phyloP scores from a whole-genome alignment of 2,329 filamentous ascomycete genomes.

The Penicillium nordicum region DNA sequence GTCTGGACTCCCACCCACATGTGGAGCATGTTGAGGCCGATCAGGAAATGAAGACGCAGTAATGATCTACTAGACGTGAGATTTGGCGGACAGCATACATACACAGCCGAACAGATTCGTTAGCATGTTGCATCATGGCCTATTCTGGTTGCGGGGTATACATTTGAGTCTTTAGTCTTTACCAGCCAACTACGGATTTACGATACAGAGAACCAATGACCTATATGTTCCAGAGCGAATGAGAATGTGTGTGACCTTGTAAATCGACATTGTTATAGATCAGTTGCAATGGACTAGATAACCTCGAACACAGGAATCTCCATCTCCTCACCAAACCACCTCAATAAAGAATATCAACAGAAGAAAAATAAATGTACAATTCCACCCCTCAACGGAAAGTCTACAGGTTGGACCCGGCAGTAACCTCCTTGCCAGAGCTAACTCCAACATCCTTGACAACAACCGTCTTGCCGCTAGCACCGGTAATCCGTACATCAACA shows the following conservation, averaged over 20 bases:
- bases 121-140: background rate
- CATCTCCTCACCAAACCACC: background rate
- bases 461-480: slow-evolving; percentile 50
- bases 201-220: background rate
- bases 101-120: background rate
- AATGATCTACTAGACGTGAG: background rate
- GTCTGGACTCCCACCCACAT: slow-evolving; percentile 1
- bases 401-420: slow-evolving; percentile 27
- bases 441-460: slow-evolving; percentile 50
- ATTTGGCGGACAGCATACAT: background rate
- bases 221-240: background rate
- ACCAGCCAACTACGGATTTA: background rate
- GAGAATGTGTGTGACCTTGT: background rate
- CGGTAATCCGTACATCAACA: slow-evolving; percentile 57
- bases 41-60: background rate
- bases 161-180: background rate
- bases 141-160: background rate
- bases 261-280: background rate
- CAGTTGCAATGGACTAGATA: background rate
- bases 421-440: slow-evolving; percentile 17
- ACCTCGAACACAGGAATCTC: background rate
- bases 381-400: background rate
- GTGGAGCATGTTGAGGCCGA: slow-evolving; percentile 2
- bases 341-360: background rate
- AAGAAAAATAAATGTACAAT: background rate